Conservation (phyloP, 2,329 filamentous ascomycete genomes). For the Penicillium sp. region DNA sequence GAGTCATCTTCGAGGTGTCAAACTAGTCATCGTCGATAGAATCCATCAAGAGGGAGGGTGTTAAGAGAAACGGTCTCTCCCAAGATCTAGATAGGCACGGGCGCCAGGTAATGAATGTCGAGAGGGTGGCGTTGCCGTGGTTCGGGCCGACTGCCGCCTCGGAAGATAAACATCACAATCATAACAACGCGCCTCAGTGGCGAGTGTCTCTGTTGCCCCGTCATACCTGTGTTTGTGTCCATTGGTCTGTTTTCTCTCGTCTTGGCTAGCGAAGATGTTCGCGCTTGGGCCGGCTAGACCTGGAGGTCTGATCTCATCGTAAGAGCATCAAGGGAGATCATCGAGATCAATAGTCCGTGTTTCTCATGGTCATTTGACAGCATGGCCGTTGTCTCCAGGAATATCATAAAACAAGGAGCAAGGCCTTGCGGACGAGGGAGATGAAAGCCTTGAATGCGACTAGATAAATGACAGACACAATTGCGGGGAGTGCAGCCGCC, state of each 20-base stretch:
- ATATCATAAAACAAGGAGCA: not conserved
- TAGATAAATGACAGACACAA: not conserved
- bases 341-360: not conserved
- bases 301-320: conserved; percentile 6
- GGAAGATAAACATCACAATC: not conserved
- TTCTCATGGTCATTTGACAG: not conserved
- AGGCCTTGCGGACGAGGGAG: not conserved
- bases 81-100: not conserved
- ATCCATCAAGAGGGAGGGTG: not conserved
- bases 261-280: not conserved
- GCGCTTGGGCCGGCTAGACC: not conserved
- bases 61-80: not conserved
- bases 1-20: not conserved
- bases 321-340: conserved; percentile 2
- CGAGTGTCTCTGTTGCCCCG: not conserved
- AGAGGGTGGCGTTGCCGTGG: not conserved
- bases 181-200: not conserved
- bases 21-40: not conserved
- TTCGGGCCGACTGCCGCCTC: not conserved
- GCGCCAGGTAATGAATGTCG: not conserved
- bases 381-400: not conserved
- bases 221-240: not conserved
- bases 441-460: not conserved
- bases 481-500: not conserved
- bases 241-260: not conserved